Evolutionary conservation across 768 basidiomycete species (phyloP).

Genomic region (Plicaturopsis crispa): DNA sequence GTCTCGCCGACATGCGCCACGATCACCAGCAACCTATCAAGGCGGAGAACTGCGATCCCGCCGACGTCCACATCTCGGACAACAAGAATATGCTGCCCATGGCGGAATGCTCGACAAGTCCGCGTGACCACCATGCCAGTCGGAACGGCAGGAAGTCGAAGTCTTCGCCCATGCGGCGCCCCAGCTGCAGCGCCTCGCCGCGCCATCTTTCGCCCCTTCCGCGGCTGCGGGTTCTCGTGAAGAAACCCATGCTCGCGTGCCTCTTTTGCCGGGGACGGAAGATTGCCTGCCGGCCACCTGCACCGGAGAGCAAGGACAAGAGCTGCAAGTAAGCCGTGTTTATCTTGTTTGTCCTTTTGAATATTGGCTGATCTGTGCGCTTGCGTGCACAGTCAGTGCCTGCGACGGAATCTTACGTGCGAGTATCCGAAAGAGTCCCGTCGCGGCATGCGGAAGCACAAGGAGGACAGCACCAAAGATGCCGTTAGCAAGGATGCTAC

Average conservation of each 20-base stretch:
- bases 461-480: background rate
- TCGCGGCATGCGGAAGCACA: constrained; percentile 55
- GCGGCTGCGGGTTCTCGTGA: constrained; percentile 20
- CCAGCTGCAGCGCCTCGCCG: background rate
- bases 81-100: no score
- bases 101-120: constrained; percentile 1
- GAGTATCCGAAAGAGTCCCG: constrained; percentile 67
- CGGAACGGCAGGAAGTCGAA: background rate
- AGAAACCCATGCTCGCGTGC: constrained; percentile 59
- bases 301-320: constrained; percentile 42
- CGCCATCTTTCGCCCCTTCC: constrained; percentile 7
- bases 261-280: constrained; percentile 61
- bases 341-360: no score
- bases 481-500: no score
- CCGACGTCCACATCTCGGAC: no score
- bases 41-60: no score
- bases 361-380: no score
- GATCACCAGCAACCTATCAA: no score
- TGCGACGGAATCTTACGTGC: constrained; percentile 59
- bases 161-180: background rate
- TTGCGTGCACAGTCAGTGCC: constrained; percentile 64
- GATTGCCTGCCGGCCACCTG: constrained; percentile 60
- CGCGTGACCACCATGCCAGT: background rate
- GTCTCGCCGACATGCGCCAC: no score
- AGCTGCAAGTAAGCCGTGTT: constrained; percentile 54